Conservation (phyloP, 2,329 filamentous ascomycete genomes). For the Phaeophleospora eucalypticola region DNA sequence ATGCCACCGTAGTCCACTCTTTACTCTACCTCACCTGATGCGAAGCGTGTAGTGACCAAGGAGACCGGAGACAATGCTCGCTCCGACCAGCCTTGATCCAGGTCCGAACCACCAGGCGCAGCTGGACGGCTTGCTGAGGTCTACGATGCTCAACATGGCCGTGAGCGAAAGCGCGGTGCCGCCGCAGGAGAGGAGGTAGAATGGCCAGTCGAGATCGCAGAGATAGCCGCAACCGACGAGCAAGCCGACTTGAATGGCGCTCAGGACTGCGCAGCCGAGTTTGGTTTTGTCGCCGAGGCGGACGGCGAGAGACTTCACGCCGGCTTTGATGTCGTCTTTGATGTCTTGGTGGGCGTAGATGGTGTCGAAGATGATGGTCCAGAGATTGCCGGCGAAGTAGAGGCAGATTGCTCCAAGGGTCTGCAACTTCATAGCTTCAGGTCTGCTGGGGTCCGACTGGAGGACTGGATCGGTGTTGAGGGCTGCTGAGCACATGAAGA, state of each 20-base stretch:
- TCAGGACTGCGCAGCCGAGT: constrained; percentile 7
- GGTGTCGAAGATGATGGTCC: constrained; percentile 16
- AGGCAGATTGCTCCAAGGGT: constrained; percentile 4
- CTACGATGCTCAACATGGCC: constrained; percentile 7
- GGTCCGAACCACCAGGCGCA: constrained; percentile 17
- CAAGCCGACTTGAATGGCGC: constrained; percentile 9
- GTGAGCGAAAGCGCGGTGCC: constrained; percentile 10
- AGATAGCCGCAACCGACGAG: constrained; percentile 6
- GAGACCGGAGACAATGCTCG: constrained; percentile 8
- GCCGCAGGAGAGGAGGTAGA: constrained; percentile 7
- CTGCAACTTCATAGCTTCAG: background rate
- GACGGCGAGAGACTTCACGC: constrained; percentile 13
- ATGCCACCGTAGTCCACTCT: too few species aligned
- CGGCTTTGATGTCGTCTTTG: constrained; percentile 16
- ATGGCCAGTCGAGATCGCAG: constrained; percentile 9
- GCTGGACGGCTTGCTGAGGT: constrained; percentile 7
- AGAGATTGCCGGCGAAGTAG: constrained; percentile 9
- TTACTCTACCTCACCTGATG: too few species aligned
- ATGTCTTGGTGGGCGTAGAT: constrained; percentile 15
- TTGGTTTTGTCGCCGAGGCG: constrained; percentile 11
- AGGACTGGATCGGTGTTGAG: constrained; percentile 8
- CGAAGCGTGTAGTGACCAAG: constrained; percentile 10
- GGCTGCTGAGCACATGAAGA: constrained; percentile 12
- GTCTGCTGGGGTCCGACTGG: background rate
- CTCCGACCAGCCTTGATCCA: constrained; percentile 11